Percentiles rank a stretch among this genome's conserved stretches.
Evolutionary conservation across 305 asterid species (phyloP).

Genomic region (Solanum chacoense): DNA sequence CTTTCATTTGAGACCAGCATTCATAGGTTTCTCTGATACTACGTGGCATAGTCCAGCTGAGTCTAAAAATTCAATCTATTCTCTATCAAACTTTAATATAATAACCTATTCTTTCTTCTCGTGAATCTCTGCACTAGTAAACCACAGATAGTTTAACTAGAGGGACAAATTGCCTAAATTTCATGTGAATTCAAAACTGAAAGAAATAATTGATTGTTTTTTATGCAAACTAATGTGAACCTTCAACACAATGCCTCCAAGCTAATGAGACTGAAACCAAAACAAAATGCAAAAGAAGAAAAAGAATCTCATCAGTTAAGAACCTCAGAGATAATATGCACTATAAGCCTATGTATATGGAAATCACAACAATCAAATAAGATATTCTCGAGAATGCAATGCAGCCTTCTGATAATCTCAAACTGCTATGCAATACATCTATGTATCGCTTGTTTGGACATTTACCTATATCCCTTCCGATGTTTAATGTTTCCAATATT

Average conservation of each 20-base stretch:
- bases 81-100: background rate
- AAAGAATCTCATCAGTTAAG: background rate
- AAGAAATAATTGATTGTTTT: background rate
- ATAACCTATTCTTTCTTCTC: background rate
- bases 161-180: background rate
- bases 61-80: background rate
- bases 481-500: background rate
- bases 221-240: background rate
- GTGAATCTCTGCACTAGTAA: background rate
- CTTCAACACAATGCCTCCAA: background rate
- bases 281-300: background rate
- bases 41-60: background rate
- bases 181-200: background rate
- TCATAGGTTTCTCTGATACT: background rate
- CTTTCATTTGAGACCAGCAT: background rate
- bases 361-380: background rate
- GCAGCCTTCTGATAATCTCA: background rate
- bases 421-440: background rate
- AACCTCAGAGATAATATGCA: background rate
- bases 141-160: background rate
- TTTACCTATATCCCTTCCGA: background rate
- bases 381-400: background rate
- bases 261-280: background rate
- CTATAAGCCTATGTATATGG: background rate
- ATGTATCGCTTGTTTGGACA: background rate